These are phyloP conservation scores for Petasospora rhodanensis DNA, from an alignment of 1,139 yeast species.

Conservation along the genomic window DNA sequence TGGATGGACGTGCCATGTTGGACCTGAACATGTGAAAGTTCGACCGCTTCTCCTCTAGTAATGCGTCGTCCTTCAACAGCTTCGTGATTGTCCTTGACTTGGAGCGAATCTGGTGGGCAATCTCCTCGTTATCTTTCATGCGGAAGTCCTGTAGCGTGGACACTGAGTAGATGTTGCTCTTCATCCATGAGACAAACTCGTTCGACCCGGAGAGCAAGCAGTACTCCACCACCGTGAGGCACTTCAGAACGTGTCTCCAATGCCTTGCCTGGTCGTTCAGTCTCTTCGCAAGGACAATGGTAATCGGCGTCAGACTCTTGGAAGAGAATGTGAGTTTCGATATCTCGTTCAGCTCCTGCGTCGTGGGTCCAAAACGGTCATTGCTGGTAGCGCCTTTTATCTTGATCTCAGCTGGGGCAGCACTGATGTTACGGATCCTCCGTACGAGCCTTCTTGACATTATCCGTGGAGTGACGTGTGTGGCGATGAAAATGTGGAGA, in stretches of 20 bases:
- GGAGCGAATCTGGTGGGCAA: slow-evolving; percentile 81
- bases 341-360: slow-evolving; percentile 77
- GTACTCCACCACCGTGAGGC: slow-evolving; percentile 82
- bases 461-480: too few species aligned
- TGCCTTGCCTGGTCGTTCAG: slow-evolving; percentile 92
- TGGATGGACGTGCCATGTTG: slow-evolving; percentile 39
- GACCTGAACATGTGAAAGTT: slow-evolving; percentile 38
- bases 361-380: slow-evolving; percentile 80
- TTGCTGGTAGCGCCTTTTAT: slow-evolving; percentile 93
- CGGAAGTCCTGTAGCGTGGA: slow-evolving; percentile 88
- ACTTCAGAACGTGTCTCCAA: slow-evolving; percentile 94
- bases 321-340: slow-evolving; percentile 64
- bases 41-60: slow-evolving; percentile 32
- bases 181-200: slow-evolving; percentile 88
- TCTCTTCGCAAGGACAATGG: slow-evolving; percentile 89
- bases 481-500: too few species aligned
- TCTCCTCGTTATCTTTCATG: slow-evolving; percentile 74
- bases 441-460: slow-evolving; percentile 81
- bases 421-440: slow-evolving; percentile 87
- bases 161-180: slow-evolving; percentile 76
- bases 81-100: slow-evolving; percentile 55
- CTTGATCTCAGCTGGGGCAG: slow-evolving; percentile 77
- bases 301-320: slow-evolving; percentile 75
- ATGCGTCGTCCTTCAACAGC: slow-evolving; percentile 30
- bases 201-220: slow-evolving; percentile 84